Evolutionary conservation across 179 eudicot species (phyloP), one percentile per base, ranked within the genome.

Genomic region (Spergularia azorica): DNA sequence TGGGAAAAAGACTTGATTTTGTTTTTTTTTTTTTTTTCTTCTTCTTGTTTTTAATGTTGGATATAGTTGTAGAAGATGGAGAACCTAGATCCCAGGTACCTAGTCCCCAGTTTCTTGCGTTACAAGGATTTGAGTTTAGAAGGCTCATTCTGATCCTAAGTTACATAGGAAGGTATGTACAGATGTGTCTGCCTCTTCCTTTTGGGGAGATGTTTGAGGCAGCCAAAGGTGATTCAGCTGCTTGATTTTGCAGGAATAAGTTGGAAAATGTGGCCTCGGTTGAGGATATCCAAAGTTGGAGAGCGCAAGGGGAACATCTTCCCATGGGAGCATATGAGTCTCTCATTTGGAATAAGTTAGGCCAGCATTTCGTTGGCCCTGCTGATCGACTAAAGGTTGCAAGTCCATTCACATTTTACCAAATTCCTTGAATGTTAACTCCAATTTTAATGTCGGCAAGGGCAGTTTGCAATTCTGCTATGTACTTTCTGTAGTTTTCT

Each of bases 131-230:
- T 16, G 96, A 91, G 77, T 93, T 86, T 69, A 80, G 91, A 70
- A 89, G 81, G 77, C 59, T 80, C 43, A 89, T 93, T 77, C 76
- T 93, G 70, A 63, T 93, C 36, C 72, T 88, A 52, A 86, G 83
- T 84, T 89, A 93, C 81, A 72, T 85, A 60, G 88, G 92, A 79
- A 86, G 87, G 97, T 93, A 77, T 67, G 78, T 79, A 58, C 15
- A 39, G 18, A 14, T 79, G 16, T 69, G 13, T 57, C 43, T 11
- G 8, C 46, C 61, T 13, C 46, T 2, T 39, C 18, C 21, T 11
- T 13, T 14, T 55, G 16, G 13, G 51, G 21, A 55, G 14, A 16
- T 14, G 36, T 32, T 68, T 54, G 63, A 71, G 74, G 63, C 56
- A 15, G 63, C 48, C 26, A 41, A 70, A 76, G 50, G 46, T 41